Evolutionary conservation across 352 stramenopile genomes (phyloP).

Genomic region (Globisporangium perplexum): DNA sequence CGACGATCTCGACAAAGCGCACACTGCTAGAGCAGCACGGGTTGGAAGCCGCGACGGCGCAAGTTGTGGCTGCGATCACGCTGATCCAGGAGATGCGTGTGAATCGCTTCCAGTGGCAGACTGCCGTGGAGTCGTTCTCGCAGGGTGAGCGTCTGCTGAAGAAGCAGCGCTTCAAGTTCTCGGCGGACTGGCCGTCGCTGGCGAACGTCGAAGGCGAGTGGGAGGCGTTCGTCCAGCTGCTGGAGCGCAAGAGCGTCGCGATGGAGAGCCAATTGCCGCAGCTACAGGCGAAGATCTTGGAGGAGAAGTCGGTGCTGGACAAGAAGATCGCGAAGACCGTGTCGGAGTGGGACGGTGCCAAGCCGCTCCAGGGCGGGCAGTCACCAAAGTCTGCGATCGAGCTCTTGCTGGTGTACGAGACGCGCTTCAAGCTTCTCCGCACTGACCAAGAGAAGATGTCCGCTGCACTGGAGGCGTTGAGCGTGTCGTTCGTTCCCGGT

Average conservation of each 20-base stretch:
- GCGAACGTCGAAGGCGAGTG: slow-evolving; percentile 96
- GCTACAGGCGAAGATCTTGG: slow-evolving; percentile 96
- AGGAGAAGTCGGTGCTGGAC: slow-evolving; percentile 91
- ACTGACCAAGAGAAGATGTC: slow-evolving; percentile 94
- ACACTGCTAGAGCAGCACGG: slow-evolving; percentile 92
- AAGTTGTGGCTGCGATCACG: slow-evolving; percentile 93
- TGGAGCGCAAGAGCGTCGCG: slow-evolving; percentile 82
- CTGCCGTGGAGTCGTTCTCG: slow-evolving; percentile 86
- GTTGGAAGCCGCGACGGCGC: slow-evolving; percentile 93
- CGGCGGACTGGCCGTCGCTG: slow-evolving; percentile 94
- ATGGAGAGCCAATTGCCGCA: slow-evolving; percentile 98
- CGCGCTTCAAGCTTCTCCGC: slow-evolving; percentile 72
- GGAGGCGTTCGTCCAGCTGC: slow-evolving; percentile 90
- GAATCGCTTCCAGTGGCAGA: slow-evolving; percentile 67
- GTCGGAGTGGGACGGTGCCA: slow-evolving; percentile 72
- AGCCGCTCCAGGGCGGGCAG: slow-evolving; percentile 71
- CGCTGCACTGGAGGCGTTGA: slow-evolving; percentile 94
- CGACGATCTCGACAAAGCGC: slow-evolving; percentile 77
- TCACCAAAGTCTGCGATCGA: slow-evolving; percentile 72
- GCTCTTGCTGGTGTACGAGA: slow-evolving; percentile 80
- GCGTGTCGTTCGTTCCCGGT: slow-evolving; percentile 60
- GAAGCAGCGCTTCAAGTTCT: slow-evolving; percentile 95
- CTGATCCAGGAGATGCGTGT: slow-evolving; percentile 87
- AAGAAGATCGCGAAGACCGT: slow-evolving; percentile 76
- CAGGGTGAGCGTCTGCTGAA: slow-evolving; percentile 95